A percentile compares a stretch with the other conserved stretches of the same genome.
Evolutionary conservation across 176 grass and related monocot genomes (phyloP).

Genomic region (Poa annua): DNA sequence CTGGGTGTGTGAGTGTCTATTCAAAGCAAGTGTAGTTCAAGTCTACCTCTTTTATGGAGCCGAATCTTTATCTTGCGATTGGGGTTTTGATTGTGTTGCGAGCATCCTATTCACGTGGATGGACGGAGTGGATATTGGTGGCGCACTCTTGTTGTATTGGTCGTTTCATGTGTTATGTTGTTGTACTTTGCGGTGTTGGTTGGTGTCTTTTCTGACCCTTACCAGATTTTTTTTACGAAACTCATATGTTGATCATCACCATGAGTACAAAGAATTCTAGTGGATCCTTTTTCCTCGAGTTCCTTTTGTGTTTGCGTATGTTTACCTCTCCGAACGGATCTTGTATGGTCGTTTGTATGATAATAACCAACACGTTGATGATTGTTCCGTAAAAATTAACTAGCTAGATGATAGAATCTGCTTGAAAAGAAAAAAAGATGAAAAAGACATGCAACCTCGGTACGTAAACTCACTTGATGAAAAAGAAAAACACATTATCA

Average conservation of each 20-base stretch:
- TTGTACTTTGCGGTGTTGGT: no score
- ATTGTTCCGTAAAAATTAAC: neutral
- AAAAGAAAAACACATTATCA: constrained; percentile 22
- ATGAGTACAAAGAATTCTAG: no score
- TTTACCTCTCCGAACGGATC: no score
- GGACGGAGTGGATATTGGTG: neutral
- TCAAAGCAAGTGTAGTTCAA: neutral
- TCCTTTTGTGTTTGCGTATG: no score
- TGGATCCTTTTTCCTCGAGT: no score
- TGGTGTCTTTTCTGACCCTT: no score
- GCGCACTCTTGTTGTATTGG: no score
- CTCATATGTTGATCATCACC: no score
- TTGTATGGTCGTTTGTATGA: no score
- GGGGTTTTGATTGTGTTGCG: neutral
- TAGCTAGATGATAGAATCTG: neutral
- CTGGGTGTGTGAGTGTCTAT: neutral
- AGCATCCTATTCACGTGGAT: neutral
- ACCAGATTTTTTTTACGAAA: no score
- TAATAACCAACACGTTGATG: neutral
- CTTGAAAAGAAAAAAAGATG: neutral
- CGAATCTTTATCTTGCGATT: neutral
- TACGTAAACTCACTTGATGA: neutral
- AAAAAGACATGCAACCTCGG: neutral
- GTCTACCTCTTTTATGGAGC: neutral
- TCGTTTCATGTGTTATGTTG: no score